Percentiles rank a stretch among this genome's conserved stretches.
These are phyloP conservation scores for Lasiodiplodia gonubiensis DNA, from an alignment of 2,329 filamentous ascomycete genomes.

Conservation along the genomic window DNA sequence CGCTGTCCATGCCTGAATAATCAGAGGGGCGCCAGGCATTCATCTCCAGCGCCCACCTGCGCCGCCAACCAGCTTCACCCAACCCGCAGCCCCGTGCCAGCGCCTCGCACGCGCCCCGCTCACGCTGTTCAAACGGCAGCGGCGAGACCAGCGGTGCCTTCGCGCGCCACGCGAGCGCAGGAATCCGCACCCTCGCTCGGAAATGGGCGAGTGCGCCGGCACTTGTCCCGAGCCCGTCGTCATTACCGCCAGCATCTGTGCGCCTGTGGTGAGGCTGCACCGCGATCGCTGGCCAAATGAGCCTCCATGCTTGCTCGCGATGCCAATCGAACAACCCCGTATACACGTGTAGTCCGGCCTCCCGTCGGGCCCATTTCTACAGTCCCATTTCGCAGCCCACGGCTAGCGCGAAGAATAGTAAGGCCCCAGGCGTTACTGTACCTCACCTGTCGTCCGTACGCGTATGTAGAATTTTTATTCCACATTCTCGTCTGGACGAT, in stretches of 20 bases:
- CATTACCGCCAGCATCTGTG: conserved; percentile 17
- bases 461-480: too few species aligned
- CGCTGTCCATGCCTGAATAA: conserved; percentile 20
- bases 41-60: neutral
- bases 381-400: too few species aligned
- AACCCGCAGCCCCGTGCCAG: conserved; percentile 10
- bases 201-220: neutral
- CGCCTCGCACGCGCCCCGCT: neutral
- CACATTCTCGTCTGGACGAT: too few species aligned
- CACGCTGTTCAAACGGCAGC: neutral
- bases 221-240: neutral
- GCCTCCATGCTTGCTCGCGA: conserved; percentile 1
- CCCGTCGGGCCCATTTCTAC: conserved; percentile 17
- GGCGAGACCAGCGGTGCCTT: neutral
- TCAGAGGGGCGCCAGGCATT: conserved; percentile 5
- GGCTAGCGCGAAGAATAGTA: too few species aligned
- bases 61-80: neutral
- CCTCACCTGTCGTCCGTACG: too few species aligned
- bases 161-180: conserved; percentile 10
- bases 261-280: conserved; percentile 18
- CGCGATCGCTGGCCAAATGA: conserved; percentile 14
- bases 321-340: conserved; percentile 14
- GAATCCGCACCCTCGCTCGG: neutral
- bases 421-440: too few species aligned
- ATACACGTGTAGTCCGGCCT: neutral